These are phyloP conservation scores for Colletotrichum echinochloae DNA, from an alignment of 2,329 filamentous ascomycete genomes.

Conservation along the genomic window DNA sequence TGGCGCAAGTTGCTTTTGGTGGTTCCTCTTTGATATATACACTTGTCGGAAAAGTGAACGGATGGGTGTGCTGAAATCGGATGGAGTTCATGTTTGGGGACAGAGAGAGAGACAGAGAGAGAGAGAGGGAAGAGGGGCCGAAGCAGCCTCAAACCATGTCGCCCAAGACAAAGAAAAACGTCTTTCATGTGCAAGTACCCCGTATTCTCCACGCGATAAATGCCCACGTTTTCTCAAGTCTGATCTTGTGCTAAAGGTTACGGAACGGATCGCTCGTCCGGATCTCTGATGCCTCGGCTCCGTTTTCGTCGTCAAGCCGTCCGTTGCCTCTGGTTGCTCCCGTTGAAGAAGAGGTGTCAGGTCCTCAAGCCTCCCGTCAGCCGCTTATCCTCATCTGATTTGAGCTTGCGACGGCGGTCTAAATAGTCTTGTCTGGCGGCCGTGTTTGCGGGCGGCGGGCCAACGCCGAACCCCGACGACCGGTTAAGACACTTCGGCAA, in stretches of 20 bases:
- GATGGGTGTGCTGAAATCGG: slow-evolving; percentile 11
- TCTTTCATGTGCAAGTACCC: slow-evolving; percentile 38
- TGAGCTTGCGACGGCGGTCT: slow-evolving; percentile 18
- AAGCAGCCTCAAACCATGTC: slow-evolving; percentile 27
- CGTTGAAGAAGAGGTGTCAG: slow-evolving; percentile 36
- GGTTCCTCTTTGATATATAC: slow-evolving; percentile 4
- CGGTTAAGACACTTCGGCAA: slow-evolving; percentile 35
- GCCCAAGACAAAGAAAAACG: slow-evolving; percentile 37
- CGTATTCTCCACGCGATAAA: slow-evolving; percentile 33
- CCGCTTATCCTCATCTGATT: slow-evolving; percentile 6
- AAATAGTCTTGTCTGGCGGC: slow-evolving; percentile 25
- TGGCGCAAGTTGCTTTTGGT: slow-evolving; percentile 10
- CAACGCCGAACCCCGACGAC: slow-evolving; percentile 35
- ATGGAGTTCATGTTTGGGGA: slow-evolving; percentile 17
- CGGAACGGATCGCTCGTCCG: slow-evolving; percentile 31
- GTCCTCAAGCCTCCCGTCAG: slow-evolving; percentile 29
- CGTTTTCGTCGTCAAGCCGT: slow-evolving; percentile 29
- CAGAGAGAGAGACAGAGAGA: too few relatives aligned
- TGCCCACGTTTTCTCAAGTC: slow-evolving; percentile 16
- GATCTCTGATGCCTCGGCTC: neutral
- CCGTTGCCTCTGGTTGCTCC: slow-evolving; percentile 18
- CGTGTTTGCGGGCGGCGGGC: slow-evolving; percentile 14
- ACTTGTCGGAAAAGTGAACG: slow-evolving; percentile 14
- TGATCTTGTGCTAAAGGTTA: slow-evolving; percentile 15
- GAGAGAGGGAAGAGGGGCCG: slow-evolving; percentile 19